Evolutionary conservation across 2,329 filamentous ascomycete genomes (phyloP).

Genomic region (Teratosphaeria pseudoeucalypti): DNA sequence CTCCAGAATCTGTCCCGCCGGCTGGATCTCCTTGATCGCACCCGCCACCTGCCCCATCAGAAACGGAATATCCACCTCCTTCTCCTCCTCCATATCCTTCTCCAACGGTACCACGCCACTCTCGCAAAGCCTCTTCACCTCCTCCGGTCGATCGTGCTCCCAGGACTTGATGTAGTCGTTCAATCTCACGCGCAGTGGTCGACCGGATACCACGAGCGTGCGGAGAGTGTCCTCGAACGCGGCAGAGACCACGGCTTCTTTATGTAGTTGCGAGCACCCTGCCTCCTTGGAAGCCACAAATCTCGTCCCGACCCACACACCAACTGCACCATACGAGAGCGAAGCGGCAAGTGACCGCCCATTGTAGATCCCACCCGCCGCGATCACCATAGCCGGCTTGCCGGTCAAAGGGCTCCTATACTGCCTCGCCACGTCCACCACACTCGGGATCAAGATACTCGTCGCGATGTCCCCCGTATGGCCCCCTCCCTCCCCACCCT

Average conservation of each 20-base stretch:
- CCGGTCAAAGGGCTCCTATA: conserved; percentile 66
- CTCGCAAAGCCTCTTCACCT: conserved; percentile 65
- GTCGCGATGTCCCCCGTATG: conserved; percentile 84
- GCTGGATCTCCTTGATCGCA: conserved; percentile 64
- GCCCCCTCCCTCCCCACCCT: conserved; percentile 86
- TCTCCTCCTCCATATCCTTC: conserved; percentile 71
- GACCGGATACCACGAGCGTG: conserved; percentile 71
- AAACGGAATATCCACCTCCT: conserved; percentile 75
- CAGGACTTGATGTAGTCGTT: conserved; percentile 78
- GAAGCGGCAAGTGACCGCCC: conserved; percentile 70
- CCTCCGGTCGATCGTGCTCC: conserved; percentile 60
- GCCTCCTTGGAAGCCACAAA: conserved; percentile 81
- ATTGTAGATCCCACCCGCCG: conserved; percentile 78
- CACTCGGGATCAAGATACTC: conserved; percentile 75
- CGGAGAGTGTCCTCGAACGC: conserved; percentile 68
- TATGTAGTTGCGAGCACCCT: conserved; percentile 70
- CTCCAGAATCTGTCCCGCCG: conserved; percentile 72
- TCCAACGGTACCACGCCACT: conserved; percentile 70
- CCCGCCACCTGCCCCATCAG: conserved; percentile 92
- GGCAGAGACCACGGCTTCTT: conserved; percentile 71
- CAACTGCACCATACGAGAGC: conserved; percentile 77
- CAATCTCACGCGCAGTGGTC: conserved; percentile 67
- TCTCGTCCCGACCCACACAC: conserved; percentile 89
- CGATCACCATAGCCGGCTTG: conserved; percentile 65
- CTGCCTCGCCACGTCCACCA: conserved; percentile 68